phyloP scores from a whole-genome alignment of 1,284 basidiomycete species.

The Apiotrichum gamsii region DNA sequence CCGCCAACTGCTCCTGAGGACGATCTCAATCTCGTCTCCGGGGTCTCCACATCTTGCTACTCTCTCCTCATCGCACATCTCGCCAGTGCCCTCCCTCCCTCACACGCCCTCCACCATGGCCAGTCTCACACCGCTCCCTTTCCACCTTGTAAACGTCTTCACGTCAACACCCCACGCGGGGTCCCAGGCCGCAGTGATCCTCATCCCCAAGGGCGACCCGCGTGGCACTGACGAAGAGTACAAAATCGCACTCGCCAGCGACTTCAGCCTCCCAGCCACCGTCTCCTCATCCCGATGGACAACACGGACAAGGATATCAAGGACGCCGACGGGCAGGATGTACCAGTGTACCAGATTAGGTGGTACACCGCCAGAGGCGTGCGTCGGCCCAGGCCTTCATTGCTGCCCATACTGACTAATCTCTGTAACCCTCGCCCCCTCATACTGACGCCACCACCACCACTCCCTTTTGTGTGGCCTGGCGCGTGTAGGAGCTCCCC shows the following conservation, averaged over 20 bases:
- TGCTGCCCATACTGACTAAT: too few relatives aligned
- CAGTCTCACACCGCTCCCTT: conserved; percentile 7
- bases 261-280: conserved; percentile 38
- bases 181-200: conserved; percentile 36
- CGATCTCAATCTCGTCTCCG: too few relatives aligned
- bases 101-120: conserved; percentile 1
- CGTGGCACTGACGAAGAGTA: conserved; percentile 23
- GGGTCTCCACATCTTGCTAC: too few relatives aligned
- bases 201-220: conserved; percentile 22
- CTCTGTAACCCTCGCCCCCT: too few relatives aligned
- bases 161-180: conserved; percentile 24
- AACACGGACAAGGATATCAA: background rate
- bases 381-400: too few relatives aligned
- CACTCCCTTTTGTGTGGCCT: too few relatives aligned
- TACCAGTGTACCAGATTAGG: conserved; percentile 26
- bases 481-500: conserved; percentile 25
- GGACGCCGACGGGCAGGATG: conserved; percentile 13
- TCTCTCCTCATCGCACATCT: too few relatives aligned
- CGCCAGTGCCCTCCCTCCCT: too few relatives aligned
- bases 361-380: conserved; percentile 38
- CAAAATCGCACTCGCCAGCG: conserved; percentile 22
- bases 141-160: conserved; percentile 37
- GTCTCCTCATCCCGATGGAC: conserved; percentile 24
- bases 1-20: too few relatives aligned
- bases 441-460: too few relatives aligned